Evolutionary conservation across 257 asterid genomes (phyloP).

Genomic region (Fraxinus quadrangulata): DNA sequence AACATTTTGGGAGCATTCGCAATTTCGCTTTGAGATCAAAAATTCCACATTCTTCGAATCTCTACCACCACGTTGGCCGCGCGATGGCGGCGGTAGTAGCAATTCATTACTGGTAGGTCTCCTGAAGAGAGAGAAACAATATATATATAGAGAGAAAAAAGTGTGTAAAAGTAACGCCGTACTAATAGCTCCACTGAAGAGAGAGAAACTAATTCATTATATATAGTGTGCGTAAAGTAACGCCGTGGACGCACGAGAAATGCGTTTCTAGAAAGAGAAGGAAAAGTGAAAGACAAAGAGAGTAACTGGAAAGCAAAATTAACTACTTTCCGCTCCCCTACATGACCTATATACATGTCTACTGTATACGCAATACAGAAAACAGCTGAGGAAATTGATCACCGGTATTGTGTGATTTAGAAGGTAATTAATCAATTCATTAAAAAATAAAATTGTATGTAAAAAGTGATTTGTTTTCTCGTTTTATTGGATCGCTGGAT

Average conservation of each 20-base stretch:
- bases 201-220: neutral
- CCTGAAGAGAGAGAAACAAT: neutral
- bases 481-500: slow-evolving; percentile 5
- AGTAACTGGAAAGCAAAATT: slow-evolving; percentile 46
- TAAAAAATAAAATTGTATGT: slow-evolving; percentile 11
- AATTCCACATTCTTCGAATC: slow-evolving; percentile 17
- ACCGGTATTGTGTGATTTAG: slow-evolving; percentile 32
- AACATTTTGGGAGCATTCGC: slow-evolving; percentile 2
- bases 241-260: slow-evolving; percentile 55
- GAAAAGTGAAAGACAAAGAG: slow-evolving; percentile 24
- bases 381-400: slow-evolving; percentile 26
- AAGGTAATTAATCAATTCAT: slow-evolving; percentile 23
- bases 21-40: slow-evolving; percentile 16
- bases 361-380: neutral
- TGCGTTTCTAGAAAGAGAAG: slow-evolving; percentile 39
- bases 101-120: neutral
- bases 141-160: neutral
- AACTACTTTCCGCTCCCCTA: slow-evolving; percentile 26
- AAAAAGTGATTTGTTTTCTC: slow-evolving; percentile 17
- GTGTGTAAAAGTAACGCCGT: neutral
- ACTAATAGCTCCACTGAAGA: neutral
- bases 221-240: slow-evolving; percentile 27
- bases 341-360: slow-evolving; percentile 13
- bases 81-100: neutral
- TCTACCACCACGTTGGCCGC: slow-evolving; percentile 8